These are phyloP conservation scores for Auriculariales sp. DNA, from an alignment of 768 basidiomycete genomes.

Conservation along the genomic window DNA sequence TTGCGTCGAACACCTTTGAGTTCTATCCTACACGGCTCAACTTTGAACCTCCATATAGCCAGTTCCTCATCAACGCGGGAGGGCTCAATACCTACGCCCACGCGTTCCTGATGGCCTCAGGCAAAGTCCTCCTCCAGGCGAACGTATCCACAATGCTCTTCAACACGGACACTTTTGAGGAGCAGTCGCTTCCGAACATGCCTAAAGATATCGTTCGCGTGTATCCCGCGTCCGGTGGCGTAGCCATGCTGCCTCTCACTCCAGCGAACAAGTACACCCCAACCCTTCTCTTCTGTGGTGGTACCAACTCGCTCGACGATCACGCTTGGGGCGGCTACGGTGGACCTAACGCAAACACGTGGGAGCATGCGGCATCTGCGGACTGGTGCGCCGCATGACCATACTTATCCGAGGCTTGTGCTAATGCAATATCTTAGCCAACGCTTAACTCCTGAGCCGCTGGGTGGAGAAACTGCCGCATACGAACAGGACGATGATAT, in stretches of 20 bases:
- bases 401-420: too few relatives aligned
- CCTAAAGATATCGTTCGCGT: slow-evolving; percentile 64
- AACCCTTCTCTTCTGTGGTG: slow-evolving; percentile 84
- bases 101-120: slow-evolving; percentile 44
- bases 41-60: neutral
- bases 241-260: slow-evolving; percentile 85
- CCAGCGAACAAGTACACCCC: slow-evolving; percentile 79
- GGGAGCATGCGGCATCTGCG: slow-evolving; percentile 48
- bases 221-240: slow-evolving; percentile 81
- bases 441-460: slow-evolving; percentile 74
- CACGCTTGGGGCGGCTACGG: slow-evolving; percentile 64
- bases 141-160: slow-evolving; percentile 54
- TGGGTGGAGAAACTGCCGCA: slow-evolving; percentile 36
- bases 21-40: slow-evolving; percentile 1
- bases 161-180: slow-evolving; percentile 39
- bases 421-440: too few relatives aligned
- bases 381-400: slow-evolving; percentile 28
- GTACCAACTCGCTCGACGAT: slow-evolving; percentile 53
- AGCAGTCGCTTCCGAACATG: slow-evolving; percentile 57
- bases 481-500: slow-evolving; percentile 67
- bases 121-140: slow-evolving; percentile 69
- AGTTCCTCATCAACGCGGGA: neutral
- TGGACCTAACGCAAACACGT: slow-evolving; percentile 58
- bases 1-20: slow-evolving; percentile 14
- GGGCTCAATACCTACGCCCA: neutral